Base-by-base conservation (phyloP, 148 eudicot species). In the Agrostemma githago region DNA sequence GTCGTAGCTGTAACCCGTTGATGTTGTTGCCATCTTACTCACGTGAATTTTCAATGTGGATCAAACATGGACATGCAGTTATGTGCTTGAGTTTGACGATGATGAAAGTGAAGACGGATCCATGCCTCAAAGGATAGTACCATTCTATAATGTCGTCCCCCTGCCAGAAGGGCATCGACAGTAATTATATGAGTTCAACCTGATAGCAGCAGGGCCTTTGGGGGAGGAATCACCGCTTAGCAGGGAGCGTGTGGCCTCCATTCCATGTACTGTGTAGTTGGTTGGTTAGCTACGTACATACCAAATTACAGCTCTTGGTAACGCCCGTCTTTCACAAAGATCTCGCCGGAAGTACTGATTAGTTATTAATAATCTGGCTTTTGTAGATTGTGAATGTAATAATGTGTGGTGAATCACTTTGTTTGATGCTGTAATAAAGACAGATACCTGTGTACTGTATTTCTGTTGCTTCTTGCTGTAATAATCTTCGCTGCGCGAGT, bases 61-160 rank as follows among this genome's bases (percentile, higher is more conserved):
- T 63, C 67, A 79, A 14, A 20, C 43, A 20, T 68, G 73, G 42
- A 20, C 44, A 3, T 77, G 87, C 89, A 91, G 98, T 68, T 93
- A 90, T 70, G 73, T 86, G 37, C 83, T 95, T 64, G 97, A 95
- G 78, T 95, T 95, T 72, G 97, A 95, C 21, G 99, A 90, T 46
- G 99, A 95, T 58, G 99, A 95, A 83, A 71, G 87, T 64, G 97
- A 94, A 87, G 99, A 95, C 76, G 97, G 99, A 62, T 86, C 89
- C 21, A 84, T 95, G 90, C 99, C 99, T 38, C 93, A 83, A 66
- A 85, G 99, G 62, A 65, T 66, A 38, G 97, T 95, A 46, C 92
- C 99, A 72, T 95, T 86, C 81, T 81, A 90, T 82, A 80, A 85
- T 66, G 97, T 95, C 54, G 97, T 95, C 62, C 83, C 89, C 57